These are phyloP conservation scores for Aspergillaceae sp. DNA, from an alignment of 2,329 filamentous ascomycete species.

Conservation along the genomic window DNA sequence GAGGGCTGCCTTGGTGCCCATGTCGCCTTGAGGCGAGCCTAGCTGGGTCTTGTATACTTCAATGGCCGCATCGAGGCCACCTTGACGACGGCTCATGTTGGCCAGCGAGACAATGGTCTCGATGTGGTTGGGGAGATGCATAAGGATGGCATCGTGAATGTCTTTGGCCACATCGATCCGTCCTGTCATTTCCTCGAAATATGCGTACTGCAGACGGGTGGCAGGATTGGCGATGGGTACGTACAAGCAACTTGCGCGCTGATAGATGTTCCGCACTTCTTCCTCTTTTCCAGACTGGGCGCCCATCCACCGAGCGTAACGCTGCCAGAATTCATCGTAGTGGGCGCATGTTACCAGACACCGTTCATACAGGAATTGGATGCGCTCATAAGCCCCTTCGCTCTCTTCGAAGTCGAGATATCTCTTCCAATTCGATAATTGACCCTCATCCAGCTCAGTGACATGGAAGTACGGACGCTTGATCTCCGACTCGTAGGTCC, in stretches of 20 bases:
- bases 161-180: constrained; percentile 70
- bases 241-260: constrained; percentile 74
- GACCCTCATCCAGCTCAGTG: constrained; percentile 76
- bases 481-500: constrained; percentile 89
- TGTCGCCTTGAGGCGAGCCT: constrained; percentile 60
- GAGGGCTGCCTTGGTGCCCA: constrained; percentile 75
- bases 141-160: constrained; percentile 73
- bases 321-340: constrained; percentile 96
- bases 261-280: constrained; percentile 85
- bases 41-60: constrained; percentile 75
- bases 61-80: constrained; percentile 74
- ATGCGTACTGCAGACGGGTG: constrained; percentile 82
- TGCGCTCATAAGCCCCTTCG: constrained; percentile 67
- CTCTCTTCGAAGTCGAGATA: constrained; percentile 93
- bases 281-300: constrained; percentile 73
- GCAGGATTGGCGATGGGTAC: constrained; percentile 78
- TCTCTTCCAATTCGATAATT: constrained; percentile 86
- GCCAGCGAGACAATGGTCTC: constrained; percentile 84
- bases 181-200: constrained; percentile 81
- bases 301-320: constrained; percentile 93
- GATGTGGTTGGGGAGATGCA: constrained; percentile 67
- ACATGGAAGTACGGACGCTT: constrained; percentile 97
- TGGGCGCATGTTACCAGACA: constrained; percentile 87
- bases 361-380: constrained; percentile 81
- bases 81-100: constrained; percentile 74